Percentiles rank a stretch among this genome's conserved stretches.
These are phyloP conservation scores for Edaphochlamys debaryana DNA, from an alignment of 139 green algal genomes.

Conservation along the genomic window DNA sequence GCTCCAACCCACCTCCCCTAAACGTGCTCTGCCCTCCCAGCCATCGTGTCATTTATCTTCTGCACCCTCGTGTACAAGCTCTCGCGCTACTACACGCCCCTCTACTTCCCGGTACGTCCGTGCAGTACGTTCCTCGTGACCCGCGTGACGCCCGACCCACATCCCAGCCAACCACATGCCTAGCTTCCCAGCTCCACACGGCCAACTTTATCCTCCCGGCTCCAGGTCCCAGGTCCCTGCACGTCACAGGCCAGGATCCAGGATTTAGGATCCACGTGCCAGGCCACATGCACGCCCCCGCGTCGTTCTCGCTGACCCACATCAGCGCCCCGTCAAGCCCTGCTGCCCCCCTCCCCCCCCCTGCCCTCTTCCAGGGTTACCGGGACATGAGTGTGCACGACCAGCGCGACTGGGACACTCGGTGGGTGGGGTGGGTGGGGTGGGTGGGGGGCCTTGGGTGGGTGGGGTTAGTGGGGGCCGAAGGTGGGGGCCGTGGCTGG, in stretches of 20 bases:
- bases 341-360: not conserved
- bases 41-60: not conserved
- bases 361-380: constrained; percentile 22
- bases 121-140: not conserved
- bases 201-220: too few species aligned
- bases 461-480: not conserved
- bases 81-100: constrained; percentile 17
- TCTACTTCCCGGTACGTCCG: constrained; percentile 33
- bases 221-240: too few species aligned
- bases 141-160: too few species aligned
- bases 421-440: constrained; percentile 22
- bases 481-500: too few species aligned
- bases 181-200: too few species aligned
- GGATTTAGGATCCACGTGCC: too few species aligned
- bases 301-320: too few species aligned
- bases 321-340: too few species aligned
- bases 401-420: constrained; percentile 48
- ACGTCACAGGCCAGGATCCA: too few species aligned
- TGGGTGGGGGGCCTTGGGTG: not conserved
- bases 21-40: not conserved
- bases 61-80: constrained; percentile 49
- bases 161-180: too few species aligned
- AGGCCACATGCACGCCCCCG: too few species aligned
- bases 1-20: not conserved
- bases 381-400: constrained; percentile 12